Percentiles rank a stretch among this genome's conserved stretches.
phyloP scores from a whole-genome alignment of 2,329 filamentous ascomycete species.

The Aurifilum marmelostoma region DNA sequence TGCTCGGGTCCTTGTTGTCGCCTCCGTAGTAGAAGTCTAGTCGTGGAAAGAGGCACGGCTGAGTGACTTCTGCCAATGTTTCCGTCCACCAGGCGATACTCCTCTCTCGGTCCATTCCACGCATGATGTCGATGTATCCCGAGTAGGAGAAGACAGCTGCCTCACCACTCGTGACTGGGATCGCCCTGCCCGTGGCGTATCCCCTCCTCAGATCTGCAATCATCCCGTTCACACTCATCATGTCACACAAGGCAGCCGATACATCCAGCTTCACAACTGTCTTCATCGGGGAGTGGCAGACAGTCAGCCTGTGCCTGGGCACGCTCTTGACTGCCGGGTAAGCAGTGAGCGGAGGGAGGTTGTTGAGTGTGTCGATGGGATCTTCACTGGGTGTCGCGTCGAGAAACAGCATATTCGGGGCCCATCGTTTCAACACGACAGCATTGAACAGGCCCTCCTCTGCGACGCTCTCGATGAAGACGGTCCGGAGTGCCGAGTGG shows the following conservation, averaged over 20 bases:
- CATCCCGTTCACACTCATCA: constrained; percentile 50
- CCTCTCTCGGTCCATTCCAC: constrained; percentile 36
- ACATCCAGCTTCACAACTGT: constrained; percentile 55
- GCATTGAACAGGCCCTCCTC: constrained; percentile 54
- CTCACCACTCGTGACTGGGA: constrained; percentile 34
- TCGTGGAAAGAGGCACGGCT: constrained; percentile 51
- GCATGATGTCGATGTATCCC: constrained; percentile 44
- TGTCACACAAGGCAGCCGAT: constrained; percentile 56
- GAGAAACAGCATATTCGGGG: constrained; percentile 57
- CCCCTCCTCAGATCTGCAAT: constrained; percentile 50
- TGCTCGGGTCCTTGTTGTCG: constrained; percentile 17
- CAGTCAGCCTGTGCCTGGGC: constrained; percentile 55
- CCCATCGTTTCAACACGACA: constrained; percentile 50
- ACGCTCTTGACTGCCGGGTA: constrained; percentile 38
- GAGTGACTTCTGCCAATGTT: constrained; percentile 40
- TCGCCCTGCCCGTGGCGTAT: constrained; percentile 45
- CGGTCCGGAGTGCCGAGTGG: constrained; percentile 51
- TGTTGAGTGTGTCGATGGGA: constrained; percentile 43
- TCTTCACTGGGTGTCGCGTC: constrained; percentile 47
- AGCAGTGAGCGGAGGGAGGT: constrained; percentile 46
- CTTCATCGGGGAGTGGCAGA: constrained; percentile 49
- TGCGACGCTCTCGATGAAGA: constrained; percentile 56
- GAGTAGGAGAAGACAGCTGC: constrained; percentile 41
- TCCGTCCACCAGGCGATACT: constrained; percentile 53
- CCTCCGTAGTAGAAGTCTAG: constrained; percentile 37